A percentile compares a stretch with the other conserved stretches of the same genome.
These are phyloP conservation scores for Lactarius psammicola DNA, from an alignment of 768 basidiomycete species.

Conservation along the genomic window DNA sequence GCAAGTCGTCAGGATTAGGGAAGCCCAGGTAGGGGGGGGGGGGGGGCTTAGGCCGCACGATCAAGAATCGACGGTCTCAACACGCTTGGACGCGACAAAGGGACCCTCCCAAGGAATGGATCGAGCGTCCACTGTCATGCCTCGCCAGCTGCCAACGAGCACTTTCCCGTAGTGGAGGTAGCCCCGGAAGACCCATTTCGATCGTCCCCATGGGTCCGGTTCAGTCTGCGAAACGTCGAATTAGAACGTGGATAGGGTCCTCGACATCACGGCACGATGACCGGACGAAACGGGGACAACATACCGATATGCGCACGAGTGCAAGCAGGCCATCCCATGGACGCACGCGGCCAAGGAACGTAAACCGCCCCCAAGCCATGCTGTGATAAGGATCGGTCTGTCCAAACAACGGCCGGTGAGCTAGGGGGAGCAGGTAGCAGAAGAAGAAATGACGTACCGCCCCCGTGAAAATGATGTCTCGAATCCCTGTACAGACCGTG, in stretches of 20 bases:
- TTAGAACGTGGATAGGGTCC: neutral
- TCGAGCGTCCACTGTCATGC: conserved; percentile 44
- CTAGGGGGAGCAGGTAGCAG: neutral
- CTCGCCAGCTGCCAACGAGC: conserved; percentile 73
- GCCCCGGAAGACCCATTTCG: conserved; percentile 58
- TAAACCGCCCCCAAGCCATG: conserved; percentile 39
- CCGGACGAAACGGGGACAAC: conserved; percentile 10
- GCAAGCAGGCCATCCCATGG: conserved; percentile 41
- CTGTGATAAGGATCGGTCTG: conserved; percentile 48
- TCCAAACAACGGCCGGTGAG: neutral
- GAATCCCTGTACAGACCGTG: conserved; percentile 50
- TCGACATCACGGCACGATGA: neutral
- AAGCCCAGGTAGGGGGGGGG: neutral
- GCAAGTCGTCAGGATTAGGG: neutral
- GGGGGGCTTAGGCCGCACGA: neutral
- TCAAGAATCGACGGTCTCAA: conserved; percentile 14
- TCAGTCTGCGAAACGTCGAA: conserved; percentile 18
- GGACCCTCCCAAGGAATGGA: conserved; percentile 60
- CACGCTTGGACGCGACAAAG: conserved; percentile 55
- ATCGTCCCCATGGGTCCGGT: conserved; percentile 19
- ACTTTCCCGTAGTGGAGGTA: conserved; percentile 64
- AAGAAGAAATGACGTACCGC: conserved; percentile 40
- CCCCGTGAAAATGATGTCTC: conserved; percentile 61
- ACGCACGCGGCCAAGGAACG: conserved; percentile 40
- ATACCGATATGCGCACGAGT: conserved; percentile 35